Conservation (phyloP, 164 flowering plant species). For the Vitis amurensis region DNA sequence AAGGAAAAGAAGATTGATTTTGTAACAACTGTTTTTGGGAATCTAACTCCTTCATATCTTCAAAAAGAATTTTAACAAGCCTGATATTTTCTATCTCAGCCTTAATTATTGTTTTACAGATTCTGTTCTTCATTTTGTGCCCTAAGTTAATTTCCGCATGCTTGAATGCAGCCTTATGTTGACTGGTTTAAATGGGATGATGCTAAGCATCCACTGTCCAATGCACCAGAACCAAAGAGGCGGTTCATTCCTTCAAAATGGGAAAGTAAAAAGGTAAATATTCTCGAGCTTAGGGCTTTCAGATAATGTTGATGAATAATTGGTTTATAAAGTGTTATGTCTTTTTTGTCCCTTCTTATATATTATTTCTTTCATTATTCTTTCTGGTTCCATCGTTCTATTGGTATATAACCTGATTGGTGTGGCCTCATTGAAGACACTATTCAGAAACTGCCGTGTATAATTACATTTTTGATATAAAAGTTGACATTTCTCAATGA, state of each 20-base stretch:
- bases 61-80: too few relatives aligned
- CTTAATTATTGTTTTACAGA: background rate
- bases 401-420: background rate
- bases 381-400: background rate
- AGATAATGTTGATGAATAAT: background rate
- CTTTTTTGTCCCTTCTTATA: background rate
- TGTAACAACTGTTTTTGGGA: too few relatives aligned
- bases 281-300: background rate
- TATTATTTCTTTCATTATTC: background rate
- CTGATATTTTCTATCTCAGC: too few relatives aligned
- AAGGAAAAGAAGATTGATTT: too few relatives aligned
- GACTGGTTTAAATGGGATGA: conserved; percentile 87
- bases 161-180: conserved; percentile 66
- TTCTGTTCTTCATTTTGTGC: conserved; percentile 1
- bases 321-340: background rate
- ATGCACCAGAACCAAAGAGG: conserved; percentile 97
- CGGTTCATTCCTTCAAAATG: conserved; percentile 91
- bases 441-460: too few relatives aligned
- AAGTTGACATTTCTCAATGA: too few relatives aligned
- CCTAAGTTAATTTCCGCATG: background rate
- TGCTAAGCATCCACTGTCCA: conserved; percentile 78
- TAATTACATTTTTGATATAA: too few relatives aligned
- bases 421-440: too few relatives aligned
- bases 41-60: too few relatives aligned
- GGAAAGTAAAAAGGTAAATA: conserved; percentile 76